Conservation (phyloP, 805 yeast species). For the Kuraishia cidri region DNA sequence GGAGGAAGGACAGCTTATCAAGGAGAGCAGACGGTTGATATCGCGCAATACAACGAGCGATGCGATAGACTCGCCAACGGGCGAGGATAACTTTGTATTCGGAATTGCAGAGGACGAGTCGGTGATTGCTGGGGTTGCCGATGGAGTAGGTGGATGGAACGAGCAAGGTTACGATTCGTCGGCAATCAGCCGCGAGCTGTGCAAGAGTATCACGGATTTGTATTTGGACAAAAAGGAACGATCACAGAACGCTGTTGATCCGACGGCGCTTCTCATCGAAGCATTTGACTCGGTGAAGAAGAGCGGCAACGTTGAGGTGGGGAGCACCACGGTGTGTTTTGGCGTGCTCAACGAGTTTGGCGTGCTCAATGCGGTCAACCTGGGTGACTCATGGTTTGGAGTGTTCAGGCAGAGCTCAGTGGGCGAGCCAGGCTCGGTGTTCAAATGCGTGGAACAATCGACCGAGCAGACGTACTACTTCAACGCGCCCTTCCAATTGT, state of each 20-base stretch:
- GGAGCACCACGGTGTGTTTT: constrained; percentile 89
- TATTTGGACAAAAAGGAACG: constrained; percentile 12
- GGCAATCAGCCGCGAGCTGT: constrained; percentile 76
- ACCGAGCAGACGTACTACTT: constrained; percentile 77
- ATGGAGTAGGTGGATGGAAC: constrained; percentile 98
- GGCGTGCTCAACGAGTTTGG: constrained; percentile 58
- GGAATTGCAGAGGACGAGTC: constrained; percentile 27
- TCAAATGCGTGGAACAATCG: constrained; percentile 53
- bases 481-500: constrained; percentile 87
- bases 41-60: constrained; percentile 2
- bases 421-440: constrained; percentile 9
- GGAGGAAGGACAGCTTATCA: constrained; percentile 13
- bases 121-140: constrained; percentile 75
- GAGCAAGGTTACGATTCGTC: constrained; percentile 87
- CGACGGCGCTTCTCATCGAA: constrained; percentile 40
- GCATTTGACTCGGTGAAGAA: constrained; percentile 48
- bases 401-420: constrained; percentile 43
- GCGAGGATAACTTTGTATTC: constrained; percentile 69
- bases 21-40: constrained; percentile 8
- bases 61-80: constrained; percentile 46
- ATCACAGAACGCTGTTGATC: constrained; percentile 6
- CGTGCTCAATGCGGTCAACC: constrained; percentile 55
- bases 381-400: constrained; percentile 96
- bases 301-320: constrained; percentile 66
- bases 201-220: constrained; percentile 39